phyloP scores from a whole-genome alignment of 148 eudicot species.

The Diospyros lotus region DNA sequence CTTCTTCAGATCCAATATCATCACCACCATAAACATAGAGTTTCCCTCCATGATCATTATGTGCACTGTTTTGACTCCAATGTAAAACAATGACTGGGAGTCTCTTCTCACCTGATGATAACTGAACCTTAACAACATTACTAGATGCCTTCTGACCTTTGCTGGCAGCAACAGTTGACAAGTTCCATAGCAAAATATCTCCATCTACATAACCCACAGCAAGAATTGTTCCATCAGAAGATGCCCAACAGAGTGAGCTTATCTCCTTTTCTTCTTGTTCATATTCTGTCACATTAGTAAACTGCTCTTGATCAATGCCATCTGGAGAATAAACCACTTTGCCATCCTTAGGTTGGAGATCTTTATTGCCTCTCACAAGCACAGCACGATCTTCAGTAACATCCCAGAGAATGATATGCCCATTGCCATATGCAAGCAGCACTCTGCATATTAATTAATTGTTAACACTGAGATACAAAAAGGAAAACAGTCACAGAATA shows the following conservation, averaged over 20 bases:
- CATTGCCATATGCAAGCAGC: constrained; percentile 77
- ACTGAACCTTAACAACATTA: constrained; percentile 62
- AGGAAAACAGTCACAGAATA: background rate
- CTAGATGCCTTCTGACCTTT: constrained; percentile 46
- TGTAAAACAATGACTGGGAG: constrained; percentile 87
- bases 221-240: constrained; percentile 79
- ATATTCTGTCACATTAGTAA: constrained; percentile 26
- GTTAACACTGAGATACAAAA: constrained; percentile 6
- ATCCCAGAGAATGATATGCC: constrained; percentile 86
- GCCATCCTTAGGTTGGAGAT: constrained; percentile 42
- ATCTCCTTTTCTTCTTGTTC: constrained; percentile 78
- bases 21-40: constrained; percentile 95
- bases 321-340: constrained; percentile 26
- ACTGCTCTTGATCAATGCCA: constrained; percentile 26
- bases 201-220: constrained; percentile 98
- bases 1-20: constrained; percentile 92
- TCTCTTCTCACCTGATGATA: constrained; percentile 68
- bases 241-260: constrained; percentile 88
- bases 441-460: constrained; percentile 46
- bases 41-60: constrained; percentile 49
- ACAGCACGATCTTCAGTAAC: constrained; percentile 58
- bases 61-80: constrained; percentile 52
- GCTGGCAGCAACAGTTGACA: constrained; percentile 30
- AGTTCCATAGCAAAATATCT: constrained; percentile 87
- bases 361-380: constrained; percentile 54